Conservation (phyloP, 2,329 filamentous ascomycete species). For the Colletotrichum cuscutae region DNA sequence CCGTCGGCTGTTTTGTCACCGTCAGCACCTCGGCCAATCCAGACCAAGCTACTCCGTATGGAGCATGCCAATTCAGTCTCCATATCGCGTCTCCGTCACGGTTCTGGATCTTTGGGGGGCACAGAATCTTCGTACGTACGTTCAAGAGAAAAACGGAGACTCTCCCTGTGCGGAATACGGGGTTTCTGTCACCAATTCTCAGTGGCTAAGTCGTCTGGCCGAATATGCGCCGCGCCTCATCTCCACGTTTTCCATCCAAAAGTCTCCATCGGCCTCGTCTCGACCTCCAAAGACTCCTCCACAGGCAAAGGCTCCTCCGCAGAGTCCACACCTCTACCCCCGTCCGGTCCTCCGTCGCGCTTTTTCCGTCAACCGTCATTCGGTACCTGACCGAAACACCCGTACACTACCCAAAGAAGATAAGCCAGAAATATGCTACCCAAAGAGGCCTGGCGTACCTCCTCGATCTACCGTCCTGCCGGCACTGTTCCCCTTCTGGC, state of each 20-base stretch:
- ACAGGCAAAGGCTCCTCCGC: not conserved
- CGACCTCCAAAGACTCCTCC: not conserved
- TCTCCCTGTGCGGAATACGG: not conserved
- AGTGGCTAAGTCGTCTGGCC: conserved; percentile 29
- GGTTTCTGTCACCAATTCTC: not conserved
- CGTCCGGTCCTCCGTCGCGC: conserved; percentile 24
- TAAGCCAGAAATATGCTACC: not conserved
- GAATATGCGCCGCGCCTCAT: conserved; percentile 32
- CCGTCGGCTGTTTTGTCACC: not conserved
- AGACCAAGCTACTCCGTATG: too few species aligned
- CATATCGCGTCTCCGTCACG: not conserved
- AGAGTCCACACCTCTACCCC: not conserved
- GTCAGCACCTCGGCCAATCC: not conserved
- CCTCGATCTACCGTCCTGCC: conserved; percentile 28
- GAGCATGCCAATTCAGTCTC: too few species aligned
- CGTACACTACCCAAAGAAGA: conserved; percentile 10
- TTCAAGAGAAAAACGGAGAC: not conserved
- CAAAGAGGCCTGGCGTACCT: not conserved
- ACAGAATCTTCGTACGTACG: not conserved
- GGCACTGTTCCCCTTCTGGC: conserved; percentile 33
- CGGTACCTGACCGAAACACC: conserved; percentile 29
- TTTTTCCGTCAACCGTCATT: conserved; percentile 34
- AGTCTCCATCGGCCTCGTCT: conserved; percentile 18
- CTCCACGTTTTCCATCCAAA: conserved; percentile 27
- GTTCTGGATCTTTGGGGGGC: not conserved